Conservation (phyloP, 305 asterid species). For the Fraxinus greggii region DNA sequence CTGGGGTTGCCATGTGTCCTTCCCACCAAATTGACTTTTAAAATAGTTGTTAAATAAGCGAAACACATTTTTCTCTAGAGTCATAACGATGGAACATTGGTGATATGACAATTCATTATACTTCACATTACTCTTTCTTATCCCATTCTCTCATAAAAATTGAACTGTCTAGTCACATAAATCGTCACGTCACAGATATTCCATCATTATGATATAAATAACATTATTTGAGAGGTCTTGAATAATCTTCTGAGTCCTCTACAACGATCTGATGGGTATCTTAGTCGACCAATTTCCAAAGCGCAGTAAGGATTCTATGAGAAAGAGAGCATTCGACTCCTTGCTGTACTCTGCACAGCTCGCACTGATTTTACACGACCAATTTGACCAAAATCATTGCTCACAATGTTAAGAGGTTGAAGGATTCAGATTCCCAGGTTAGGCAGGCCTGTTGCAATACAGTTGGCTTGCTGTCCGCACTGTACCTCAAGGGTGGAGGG, state of each 20-base stretch:
- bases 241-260: conserved; percentile 81
- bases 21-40: no score
- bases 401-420: conserved; percentile 70
- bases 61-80: conserved; percentile 1
- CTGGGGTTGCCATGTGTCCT: no score
- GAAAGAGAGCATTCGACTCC: conserved; percentile 77
- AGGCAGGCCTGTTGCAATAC: conserved; percentile 86
- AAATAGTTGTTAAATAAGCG: not conserved
- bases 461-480: conserved; percentile 66
- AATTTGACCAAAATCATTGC: conserved; percentile 82
- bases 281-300: conserved; percentile 84
- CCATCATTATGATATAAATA: no score
- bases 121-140: no score
- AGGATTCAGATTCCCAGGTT: conserved; percentile 88
- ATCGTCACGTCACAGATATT: no score
- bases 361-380: conserved; percentile 64
- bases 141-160: no score
- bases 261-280: conserved; percentile 99
- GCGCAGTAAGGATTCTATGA: conserved; percentile 81
- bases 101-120: no score
- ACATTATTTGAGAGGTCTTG: conserved; percentile 46
- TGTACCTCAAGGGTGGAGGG: conserved; percentile 70
- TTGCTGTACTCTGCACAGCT: conserved; percentile 56
- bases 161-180: no score
- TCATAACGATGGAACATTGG: conserved; percentile 1